phyloP scores from a whole-genome alignment of 495 filamentous ascomycete species.

The Evernia prunastri region DNA sequence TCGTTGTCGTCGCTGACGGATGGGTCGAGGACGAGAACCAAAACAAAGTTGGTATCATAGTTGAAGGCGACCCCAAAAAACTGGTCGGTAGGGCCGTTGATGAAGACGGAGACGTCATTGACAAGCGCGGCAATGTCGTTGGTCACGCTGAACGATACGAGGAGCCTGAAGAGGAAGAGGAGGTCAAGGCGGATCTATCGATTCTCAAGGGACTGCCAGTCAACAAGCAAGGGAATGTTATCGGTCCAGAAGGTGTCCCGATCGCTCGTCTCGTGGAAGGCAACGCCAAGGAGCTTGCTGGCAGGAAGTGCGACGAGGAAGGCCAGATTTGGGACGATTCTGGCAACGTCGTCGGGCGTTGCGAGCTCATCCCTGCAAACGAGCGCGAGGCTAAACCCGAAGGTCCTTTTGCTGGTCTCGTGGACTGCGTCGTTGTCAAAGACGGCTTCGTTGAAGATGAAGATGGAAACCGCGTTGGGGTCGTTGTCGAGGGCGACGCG shows the following conservation, averaged over 20 bases:
- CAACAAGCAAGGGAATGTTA: slow-evolving; percentile 76
- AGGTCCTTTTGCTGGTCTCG: slow-evolving; percentile 68
- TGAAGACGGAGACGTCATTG: slow-evolving; percentile 59
- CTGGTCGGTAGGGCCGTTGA: slow-evolving; percentile 56
- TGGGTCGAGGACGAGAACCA: slow-evolving; percentile 55
- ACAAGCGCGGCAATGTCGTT: slow-evolving; percentile 55
- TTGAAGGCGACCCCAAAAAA: slow-evolving; percentile 59
- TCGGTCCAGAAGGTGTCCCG: slow-evolving; percentile 61
- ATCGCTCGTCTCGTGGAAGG: slow-evolving; percentile 66
- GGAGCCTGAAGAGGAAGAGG: slow-evolving; percentile 34
- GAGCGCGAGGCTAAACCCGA: slow-evolving; percentile 66
- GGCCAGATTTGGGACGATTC: slow-evolving; percentile 70
- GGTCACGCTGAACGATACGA: slow-evolving; percentile 55
- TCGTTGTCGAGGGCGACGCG: slow-evolving; percentile 68
- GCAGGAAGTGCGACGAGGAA: slow-evolving; percentile 62
- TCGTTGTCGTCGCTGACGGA: slow-evolving; percentile 53
- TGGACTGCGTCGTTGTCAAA: slow-evolving; percentile 59
- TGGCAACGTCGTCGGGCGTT: slow-evolving; percentile 65
- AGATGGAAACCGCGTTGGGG: slow-evolving; percentile 61
- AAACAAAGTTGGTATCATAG: slow-evolving; percentile 50
- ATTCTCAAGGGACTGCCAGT: slow-evolving; percentile 58
- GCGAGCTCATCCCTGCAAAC: slow-evolving; percentile 64
- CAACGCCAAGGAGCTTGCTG: slow-evolving; percentile 57
- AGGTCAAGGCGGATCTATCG: slow-evolving; percentile 50
- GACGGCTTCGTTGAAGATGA: slow-evolving; percentile 66